These are phyloP conservation scores for Cutaneotrichosporon daszewskae DNA, from an alignment of 1,284 basidiomycete genomes.

Conservation along the genomic window DNA sequence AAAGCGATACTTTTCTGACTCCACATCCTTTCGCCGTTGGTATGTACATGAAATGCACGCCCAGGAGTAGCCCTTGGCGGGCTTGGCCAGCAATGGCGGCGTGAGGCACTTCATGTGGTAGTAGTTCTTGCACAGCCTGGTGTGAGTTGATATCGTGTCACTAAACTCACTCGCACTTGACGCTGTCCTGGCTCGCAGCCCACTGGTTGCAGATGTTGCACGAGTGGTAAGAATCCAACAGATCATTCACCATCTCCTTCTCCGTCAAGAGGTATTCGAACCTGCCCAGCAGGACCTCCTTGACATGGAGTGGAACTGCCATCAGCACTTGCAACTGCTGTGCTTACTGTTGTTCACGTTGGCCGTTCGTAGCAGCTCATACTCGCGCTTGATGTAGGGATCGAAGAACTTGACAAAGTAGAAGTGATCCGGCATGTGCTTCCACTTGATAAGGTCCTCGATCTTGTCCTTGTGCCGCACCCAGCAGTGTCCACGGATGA, in stretches of 20 bases:
- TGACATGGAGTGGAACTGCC: conserved; percentile 71
- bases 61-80: conserved; percentile 95
- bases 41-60: conserved; percentile 89
- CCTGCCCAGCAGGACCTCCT: conserved; percentile 66
- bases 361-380: conserved; percentile 84
- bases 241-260: conserved; percentile 82
- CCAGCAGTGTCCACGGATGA: conserved; percentile 83
- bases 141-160: neutral
- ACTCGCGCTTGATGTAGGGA: conserved; percentile 96
- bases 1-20: conserved; percentile 60
- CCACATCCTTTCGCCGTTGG: conserved; percentile 80
- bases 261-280: conserved; percentile 96
- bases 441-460: conserved; percentile 88
- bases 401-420: conserved; percentile 92
- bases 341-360: conserved; percentile 82
- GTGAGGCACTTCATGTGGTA: conserved; percentile 94
- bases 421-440: conserved; percentile 88
- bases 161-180: conserved; percentile 69
- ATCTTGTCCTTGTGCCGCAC: conserved; percentile 93
- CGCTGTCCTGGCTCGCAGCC: conserved; percentile 71
- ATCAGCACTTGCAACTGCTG: conserved; percentile 5
- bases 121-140: conserved; percentile 72
- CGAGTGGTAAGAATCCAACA: conserved; percentile 77
- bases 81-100: conserved; percentile 90
- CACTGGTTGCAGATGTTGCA: conserved; percentile 82